Evolutionary conservation across 441 rosid species (phyloP).

Genomic region (Syzygium malaccense): DNA sequence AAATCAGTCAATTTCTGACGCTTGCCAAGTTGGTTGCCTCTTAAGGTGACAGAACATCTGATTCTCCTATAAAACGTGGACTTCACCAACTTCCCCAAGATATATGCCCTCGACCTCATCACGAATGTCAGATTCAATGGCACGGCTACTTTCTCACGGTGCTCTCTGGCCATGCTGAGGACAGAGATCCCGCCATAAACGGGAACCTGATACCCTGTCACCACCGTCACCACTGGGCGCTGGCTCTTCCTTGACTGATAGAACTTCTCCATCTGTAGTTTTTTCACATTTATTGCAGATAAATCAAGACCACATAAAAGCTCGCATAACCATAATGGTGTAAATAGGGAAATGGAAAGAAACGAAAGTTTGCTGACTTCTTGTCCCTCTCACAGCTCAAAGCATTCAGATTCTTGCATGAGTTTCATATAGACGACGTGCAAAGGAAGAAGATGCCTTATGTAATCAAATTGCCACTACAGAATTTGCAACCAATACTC

Average conservation of each 20-base stretch:
- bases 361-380: background rate
- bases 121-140: constrained; percentile 73
- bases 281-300: background rate
- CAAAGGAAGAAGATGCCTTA: background rate
- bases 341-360: background rate
- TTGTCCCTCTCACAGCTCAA: background rate
- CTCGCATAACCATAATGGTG: background rate
- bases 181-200: constrained; percentile 65
- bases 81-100: constrained; percentile 59
- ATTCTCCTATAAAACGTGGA: constrained; percentile 48
- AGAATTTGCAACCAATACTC: background rate
- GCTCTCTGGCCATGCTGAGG: constrained; percentile 27
- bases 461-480: background rate
- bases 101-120: constrained; percentile 67
- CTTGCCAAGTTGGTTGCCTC: constrained; percentile 49
- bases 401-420: background rate
- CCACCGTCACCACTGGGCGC: constrained; percentile 34
- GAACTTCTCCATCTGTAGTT: constrained; percentile 69
- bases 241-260: constrained; percentile 48
- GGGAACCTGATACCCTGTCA: constrained; percentile 65
- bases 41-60: constrained; percentile 51
- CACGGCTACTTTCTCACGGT: constrained; percentile 26
- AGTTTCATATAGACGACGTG: background rate
- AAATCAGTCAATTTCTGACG: constrained; percentile 38
- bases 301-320: background rate